Conservation (phyloP, 805 yeast genomes). For the Wickerhamiella allomyrinae region DNA sequence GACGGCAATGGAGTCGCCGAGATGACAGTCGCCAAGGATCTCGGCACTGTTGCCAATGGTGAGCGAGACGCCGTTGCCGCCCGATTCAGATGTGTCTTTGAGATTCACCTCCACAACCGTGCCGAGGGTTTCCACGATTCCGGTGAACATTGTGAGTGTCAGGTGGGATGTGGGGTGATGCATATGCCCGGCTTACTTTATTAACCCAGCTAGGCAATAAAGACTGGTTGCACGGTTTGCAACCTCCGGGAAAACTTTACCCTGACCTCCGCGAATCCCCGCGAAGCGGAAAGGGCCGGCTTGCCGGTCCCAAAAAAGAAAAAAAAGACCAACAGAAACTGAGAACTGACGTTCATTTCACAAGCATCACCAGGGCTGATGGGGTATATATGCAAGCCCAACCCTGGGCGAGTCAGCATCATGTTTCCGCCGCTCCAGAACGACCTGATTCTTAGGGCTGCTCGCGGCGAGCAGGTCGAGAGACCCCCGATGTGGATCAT, state of each 20-base stretch:
- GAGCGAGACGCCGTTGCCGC: conserved; percentile 64
- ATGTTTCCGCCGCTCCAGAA: conserved; percentile 68
- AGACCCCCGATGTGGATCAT: conserved; percentile 72
- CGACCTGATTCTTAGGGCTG: conserved; percentile 84
- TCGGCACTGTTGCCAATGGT: conserved; percentile 45
- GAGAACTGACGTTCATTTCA: too few species aligned
- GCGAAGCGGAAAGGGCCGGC: too few species aligned
- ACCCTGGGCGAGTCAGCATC: too few species aligned
- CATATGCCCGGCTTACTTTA: too few species aligned
- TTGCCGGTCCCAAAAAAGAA: too few species aligned
- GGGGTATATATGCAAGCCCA: too few species aligned
- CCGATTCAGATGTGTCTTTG: conserved; percentile 37
- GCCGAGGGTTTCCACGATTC: conserved; percentile 79
- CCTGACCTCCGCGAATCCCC: too few species aligned
- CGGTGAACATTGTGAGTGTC: conserved; percentile 80
- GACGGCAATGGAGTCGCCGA: conserved; percentile 88
- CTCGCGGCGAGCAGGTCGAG: conserved; percentile 77
- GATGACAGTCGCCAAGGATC: conserved; percentile 64
- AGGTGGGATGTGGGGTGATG: background rate
- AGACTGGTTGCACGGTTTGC: too few species aligned
- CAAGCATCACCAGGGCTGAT: too few species aligned
- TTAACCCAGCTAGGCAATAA: too few species aligned
- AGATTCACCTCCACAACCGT: conserved; percentile 34
- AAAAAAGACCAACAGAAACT: too few species aligned
- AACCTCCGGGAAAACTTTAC: too few species aligned